Evolutionary conservation across 2,329 filamentous ascomycete species (phyloP), one percentile per base, ranked within the genome.

Genomic region (Xylaria multiplex): DNA sequence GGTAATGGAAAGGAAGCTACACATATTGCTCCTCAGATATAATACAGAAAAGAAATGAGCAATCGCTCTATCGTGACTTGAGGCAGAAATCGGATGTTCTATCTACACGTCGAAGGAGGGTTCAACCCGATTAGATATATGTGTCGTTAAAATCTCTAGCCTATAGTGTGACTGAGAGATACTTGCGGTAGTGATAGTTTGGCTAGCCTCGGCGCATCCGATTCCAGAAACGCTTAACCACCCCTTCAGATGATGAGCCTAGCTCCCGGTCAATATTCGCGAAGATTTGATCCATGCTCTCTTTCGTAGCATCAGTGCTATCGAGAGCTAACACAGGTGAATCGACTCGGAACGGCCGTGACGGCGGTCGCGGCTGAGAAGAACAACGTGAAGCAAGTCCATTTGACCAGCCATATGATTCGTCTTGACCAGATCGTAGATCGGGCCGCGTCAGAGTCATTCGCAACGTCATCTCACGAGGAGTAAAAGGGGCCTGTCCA

Each of bases 391-490:
- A 74, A 19, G 72, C 66, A n/a, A 64, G 74, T 43, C 73, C 71
- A 37, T 81, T 81, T 73, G 90, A 87, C 88, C 89, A 92, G 48
- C 88, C 88, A 73, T 93, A 92, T 16, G 92, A 84, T 67, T 90
- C 84, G 11, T 90, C 88, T 68, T 95, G 91, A 68, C 90, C 84
- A 4, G 90, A 90, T 48, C 93, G 89, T 54, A 98, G 84, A 76
- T 98, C 95, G 0, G 93, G 92, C 53, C 94, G 85, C 3, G 96
- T 98, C 61, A 98, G 85, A 0, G 95, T 98, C 93, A 98, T 97
- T 55, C 94, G 92, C 55, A 98, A 81, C 2, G 96, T 98, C 94
- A 97, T 97, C 78, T 98, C 94, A 40, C 94, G 87, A 62, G 88
- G 90, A 40, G 85, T 84, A 0, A 84, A 81, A 2, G 86, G 80